Conservation (phyloP, 441 rosid species). For the Theobroma grandiflorum region DNA sequence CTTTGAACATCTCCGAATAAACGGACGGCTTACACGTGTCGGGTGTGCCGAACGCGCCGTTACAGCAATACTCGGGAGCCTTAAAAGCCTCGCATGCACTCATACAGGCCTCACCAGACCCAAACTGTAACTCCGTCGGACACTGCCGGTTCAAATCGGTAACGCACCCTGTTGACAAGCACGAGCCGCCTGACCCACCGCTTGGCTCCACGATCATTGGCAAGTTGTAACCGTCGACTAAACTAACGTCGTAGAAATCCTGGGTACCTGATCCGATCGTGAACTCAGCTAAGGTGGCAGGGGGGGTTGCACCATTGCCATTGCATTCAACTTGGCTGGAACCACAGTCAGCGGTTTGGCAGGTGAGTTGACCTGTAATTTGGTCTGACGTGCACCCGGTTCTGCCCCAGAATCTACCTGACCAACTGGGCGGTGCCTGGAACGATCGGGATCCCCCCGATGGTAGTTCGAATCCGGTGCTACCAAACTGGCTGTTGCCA, state of each 20-base stretch:
- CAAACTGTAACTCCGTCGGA: constrained; percentile 48
- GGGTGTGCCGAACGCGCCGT: constrained; percentile 64
- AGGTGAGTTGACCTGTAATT: constrained; percentile 47
- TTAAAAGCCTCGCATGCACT: constrained; percentile 75
- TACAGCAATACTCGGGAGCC: constrained; percentile 69
- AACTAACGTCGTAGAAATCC: constrained; percentile 61
- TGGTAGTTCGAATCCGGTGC: constrained; percentile 60
- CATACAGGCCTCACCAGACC: constrained; percentile 51
- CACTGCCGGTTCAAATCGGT: constrained; percentile 49
- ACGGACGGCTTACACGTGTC: constrained; percentile 65
- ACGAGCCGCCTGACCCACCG: constrained; percentile 50
- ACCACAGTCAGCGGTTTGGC: constrained; percentile 68
- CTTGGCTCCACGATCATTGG: constrained; percentile 51
- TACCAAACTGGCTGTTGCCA: constrained; percentile 51
- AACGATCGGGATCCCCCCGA: constrained; percentile 52
- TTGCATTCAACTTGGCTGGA: constrained; percentile 62
- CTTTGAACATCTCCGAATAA: constrained; percentile 69
- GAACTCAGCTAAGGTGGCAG: constrained; percentile 63
- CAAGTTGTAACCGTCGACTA: constrained; percentile 63
- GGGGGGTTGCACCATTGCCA: constrained; percentile 59
- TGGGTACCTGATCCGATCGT: constrained; percentile 50
- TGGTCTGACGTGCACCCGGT: constrained; percentile 60
- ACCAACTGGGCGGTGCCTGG: constrained; percentile 61
- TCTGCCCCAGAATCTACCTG: constrained; percentile 77
- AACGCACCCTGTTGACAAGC: constrained; percentile 52